These are phyloP conservation scores for Nemania serpens DNA, from an alignment of 2,329 filamentous ascomycete genomes.

Conservation along the genomic window DNA sequence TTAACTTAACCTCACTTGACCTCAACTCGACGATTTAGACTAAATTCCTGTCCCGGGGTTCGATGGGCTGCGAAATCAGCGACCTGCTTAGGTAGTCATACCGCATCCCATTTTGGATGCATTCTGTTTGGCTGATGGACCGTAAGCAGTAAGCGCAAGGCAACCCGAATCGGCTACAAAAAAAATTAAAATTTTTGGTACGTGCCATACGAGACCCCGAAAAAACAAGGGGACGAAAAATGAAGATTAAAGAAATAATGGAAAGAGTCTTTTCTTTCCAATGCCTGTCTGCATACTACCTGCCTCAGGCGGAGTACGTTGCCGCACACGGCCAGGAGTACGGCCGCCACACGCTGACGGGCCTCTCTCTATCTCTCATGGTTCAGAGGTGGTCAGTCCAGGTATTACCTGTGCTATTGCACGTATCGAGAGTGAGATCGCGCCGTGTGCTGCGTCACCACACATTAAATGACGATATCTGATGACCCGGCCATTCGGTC, in stretches of 20 bases:
- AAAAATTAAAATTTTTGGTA: neutral
- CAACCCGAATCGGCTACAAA: conserved; percentile 5
- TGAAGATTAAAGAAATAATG: conserved; percentile 14
- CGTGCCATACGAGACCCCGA: neutral
- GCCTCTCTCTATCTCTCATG: neutral
- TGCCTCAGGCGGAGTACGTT: conserved; percentile 27
- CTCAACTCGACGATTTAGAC: neutral
- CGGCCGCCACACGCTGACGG: conserved; percentile 23
- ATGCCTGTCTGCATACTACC: conserved; percentile 24
- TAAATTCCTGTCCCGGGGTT: neutral
- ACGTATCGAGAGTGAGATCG: neutral
- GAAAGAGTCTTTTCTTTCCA: conserved; percentile 4
- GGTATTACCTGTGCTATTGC: neutral
- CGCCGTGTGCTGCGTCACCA: conserved; percentile 21
- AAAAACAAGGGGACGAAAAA: neutral
- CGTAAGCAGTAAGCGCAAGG: neutral
- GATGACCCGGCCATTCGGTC: conserved; percentile 31
- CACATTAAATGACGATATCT: conserved; percentile 16
- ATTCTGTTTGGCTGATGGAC: conserved; percentile 14
- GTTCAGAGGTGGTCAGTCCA: neutral
- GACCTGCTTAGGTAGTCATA: conserved; percentile 6
- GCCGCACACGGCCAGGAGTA: conserved; percentile 23
- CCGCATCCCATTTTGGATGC: conserved; percentile 7
- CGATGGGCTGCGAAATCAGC: conserved; percentile 6
- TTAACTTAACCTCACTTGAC: neutral